These are phyloP conservation scores for Backusella morwellensis DNA, from an alignment of 192 early-diverging fungal genomes.

Conservation along the genomic window DNA sequence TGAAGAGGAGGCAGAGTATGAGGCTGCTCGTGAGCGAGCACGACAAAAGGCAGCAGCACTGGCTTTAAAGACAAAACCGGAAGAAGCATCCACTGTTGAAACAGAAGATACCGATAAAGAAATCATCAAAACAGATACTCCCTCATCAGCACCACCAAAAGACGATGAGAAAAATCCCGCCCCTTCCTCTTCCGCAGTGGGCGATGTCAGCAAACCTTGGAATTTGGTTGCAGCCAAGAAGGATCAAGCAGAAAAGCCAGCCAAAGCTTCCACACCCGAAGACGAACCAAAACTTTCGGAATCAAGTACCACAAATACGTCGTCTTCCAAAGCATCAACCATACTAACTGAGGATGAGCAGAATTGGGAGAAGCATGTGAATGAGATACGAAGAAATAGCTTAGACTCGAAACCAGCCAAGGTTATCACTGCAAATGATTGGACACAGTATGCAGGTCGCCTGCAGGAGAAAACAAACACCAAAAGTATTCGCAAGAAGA, in stretches of 20 bases:
- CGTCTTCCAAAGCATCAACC: neutral
- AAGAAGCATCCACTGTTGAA: neutral
- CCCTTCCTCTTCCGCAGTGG: neutral
- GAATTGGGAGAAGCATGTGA: slow-evolving; percentile 1
- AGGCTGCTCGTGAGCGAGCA: slow-evolving; percentile 32
- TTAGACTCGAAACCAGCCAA: neutral
- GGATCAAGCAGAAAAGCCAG: neutral
- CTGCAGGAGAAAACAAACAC: neutral
- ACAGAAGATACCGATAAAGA: neutral
- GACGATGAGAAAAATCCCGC: neutral
- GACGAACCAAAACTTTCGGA: neutral
- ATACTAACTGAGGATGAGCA: neutral
- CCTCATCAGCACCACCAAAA: neutral
- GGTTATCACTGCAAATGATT: neutral
- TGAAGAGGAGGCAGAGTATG: slow-evolving; percentile 35
- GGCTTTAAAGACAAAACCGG: neutral
- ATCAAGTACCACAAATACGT: neutral
- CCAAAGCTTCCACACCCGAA: neutral
- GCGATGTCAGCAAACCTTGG: slow-evolving; percentile 4
- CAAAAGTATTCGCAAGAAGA: neutral
- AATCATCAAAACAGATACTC: neutral
- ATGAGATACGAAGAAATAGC: neutral
- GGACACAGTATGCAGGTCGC: slow-evolving; percentile 1
- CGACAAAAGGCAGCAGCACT: slow-evolving; percentile 35
- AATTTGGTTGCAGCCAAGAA: slow-evolving; percentile 8